A percentile compares a stretch with the other conserved stretches of the same genome.
Evolutionary conservation across 345 rosid species (phyloP).

Genomic region (Pseudoturritis turrita): DNA sequence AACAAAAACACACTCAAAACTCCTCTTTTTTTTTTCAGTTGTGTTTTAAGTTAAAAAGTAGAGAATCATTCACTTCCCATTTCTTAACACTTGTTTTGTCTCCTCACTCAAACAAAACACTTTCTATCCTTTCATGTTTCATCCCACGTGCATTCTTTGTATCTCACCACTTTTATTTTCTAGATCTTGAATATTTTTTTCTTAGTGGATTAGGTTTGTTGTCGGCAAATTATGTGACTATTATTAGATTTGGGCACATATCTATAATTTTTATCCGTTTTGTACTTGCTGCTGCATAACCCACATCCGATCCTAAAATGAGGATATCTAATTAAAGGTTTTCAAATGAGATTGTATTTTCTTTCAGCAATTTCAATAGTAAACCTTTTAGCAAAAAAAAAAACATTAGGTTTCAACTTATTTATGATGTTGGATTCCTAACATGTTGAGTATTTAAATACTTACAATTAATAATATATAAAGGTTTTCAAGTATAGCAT

Average conservation of each 20-base stretch:
- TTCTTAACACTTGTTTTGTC: conserved; percentile 16
- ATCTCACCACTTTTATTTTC: background rate
- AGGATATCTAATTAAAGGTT: background rate
- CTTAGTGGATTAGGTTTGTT: conserved; percentile 15
- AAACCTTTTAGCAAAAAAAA: no score
- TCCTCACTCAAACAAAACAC: conserved; percentile 4
- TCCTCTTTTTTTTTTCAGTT: background rate
- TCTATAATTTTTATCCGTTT: conserved; percentile 2
- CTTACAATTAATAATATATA: no score
- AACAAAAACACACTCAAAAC: background rate
- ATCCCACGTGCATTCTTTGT: conserved; percentile 25
- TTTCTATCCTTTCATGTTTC: conserved; percentile 2
- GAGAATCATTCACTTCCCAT: conserved; percentile 20
- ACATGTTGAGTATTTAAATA: no score
- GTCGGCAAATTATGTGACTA: conserved; percentile 16
- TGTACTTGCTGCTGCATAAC: background rate
- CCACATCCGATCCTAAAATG: background rate
- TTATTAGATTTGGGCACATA: background rate
- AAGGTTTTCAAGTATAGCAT: no score
- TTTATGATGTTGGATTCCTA: background rate
- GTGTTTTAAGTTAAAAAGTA: conserved; percentile 13
- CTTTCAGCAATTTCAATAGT: no score
- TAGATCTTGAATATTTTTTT: conserved; percentile 16
- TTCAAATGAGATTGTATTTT: background rate
- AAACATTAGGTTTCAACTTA: background rate